Evolutionary conservation across 805 yeast genomes (phyloP), one percentile per base, ranked within the genome.

Genomic region (Lipomyces kockii): DNA sequence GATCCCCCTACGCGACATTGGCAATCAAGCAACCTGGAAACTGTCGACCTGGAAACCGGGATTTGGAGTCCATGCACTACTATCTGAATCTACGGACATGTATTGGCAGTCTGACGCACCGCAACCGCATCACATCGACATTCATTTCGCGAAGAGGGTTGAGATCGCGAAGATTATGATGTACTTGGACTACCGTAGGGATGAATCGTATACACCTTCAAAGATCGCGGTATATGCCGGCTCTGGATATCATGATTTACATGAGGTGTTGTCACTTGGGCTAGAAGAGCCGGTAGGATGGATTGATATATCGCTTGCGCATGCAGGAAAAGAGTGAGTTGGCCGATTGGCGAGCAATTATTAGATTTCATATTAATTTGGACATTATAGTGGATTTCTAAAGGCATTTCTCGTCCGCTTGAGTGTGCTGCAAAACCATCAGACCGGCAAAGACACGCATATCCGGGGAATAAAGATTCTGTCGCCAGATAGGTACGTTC

Each of bases 51-150:
- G 64, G 74, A 94, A 93, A 73, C 83, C 83, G 9, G 95, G 92
- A 0, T 87, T 82, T 72, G 95, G 95, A 0, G 83, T 91, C 25
- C 80, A 80, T n/a, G 88, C 88, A 73, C 81, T 94, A 6, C 80
- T 95, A 37, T 74, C 77, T 55, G 92, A 89, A 72, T 83, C 87
- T 3, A 90, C 94, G 0, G 82, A 83, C 35, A 79, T 87, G 0
- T 94, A 83, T 76, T 95, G 99, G 99, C 99, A 95, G 78, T 89
- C 96, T 57, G 99, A 95, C 76, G 99, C 98, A 0, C 83, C 84
- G 12, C 91, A 89, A 73, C 99, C 98, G 0, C 99, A 95, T 78
- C 82, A 80, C 34, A 80, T 95, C 5, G 90, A 90, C 58, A 84
- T 92, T 1, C 92, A 87, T 74, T 95, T 95, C 77, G 83, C 92